Evolutionary conservation across 1,139 yeast genomes (phyloP), one percentile per base, ranked within the genome.

Genomic region (Hemisphaericaspora xylanilytica): DNA sequence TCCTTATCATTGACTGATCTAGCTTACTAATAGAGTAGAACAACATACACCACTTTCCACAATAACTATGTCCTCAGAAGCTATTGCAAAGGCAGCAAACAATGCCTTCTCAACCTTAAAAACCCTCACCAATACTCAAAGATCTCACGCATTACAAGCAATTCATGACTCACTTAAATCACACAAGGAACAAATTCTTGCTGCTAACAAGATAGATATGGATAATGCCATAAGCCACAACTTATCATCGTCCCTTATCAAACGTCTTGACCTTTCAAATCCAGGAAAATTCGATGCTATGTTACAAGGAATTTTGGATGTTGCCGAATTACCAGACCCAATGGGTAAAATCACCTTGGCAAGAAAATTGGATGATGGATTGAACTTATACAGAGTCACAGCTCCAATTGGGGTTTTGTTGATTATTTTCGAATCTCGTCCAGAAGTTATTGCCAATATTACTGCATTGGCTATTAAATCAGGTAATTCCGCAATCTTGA

Each of bases 371-470:
- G 99, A 94, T 59, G 95, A 88, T 35, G 95, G 87, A 5, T 75
- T 94, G 49, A 84, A 81, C 39, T 69, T 94, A 45, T 85, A 81
- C 60, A 70, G 96, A 53, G 75, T 92, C 11, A 84, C 96, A 4
- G 85, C 96, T 22, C 98, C 98, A 12, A 89, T 94, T 7, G 99
- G 99, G 11, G 97, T 89, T 0, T 63, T 94, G 37, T 71, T 94
- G 46, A 90, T 94, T 36, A 94, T 94, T 43, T 94, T 94, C 58
- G 99, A 94, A 64, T 82, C 96, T 29, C 79, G 99, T 53, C 99
- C 99, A 22, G 99, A 94, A 59, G 98, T 94, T 12, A 92, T 94
- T 67, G 98, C 98, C 39, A 94, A 94, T 59, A 92, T 94, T 55
- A 84, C 97, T 10, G 95, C 98, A 0, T 72, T 94, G 56, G 96